Conservation (phyloP, 768 basidiomycete genomes). For the Suillus discolor region DNA sequence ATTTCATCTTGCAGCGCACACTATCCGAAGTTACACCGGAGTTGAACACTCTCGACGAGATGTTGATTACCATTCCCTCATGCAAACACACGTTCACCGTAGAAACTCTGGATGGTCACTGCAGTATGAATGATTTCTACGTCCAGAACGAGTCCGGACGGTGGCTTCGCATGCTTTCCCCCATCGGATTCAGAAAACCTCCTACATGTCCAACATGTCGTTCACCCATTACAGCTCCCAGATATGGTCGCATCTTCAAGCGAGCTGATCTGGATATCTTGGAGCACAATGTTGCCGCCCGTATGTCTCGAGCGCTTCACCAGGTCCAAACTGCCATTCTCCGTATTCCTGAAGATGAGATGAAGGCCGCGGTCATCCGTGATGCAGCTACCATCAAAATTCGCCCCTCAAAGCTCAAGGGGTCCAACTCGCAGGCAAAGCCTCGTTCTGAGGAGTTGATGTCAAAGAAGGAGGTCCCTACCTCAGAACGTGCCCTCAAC, state of each 20-base stretch:
- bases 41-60: slow-evolving; percentile 43
- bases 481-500: slow-evolving; percentile 30
- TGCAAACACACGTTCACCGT: slow-evolving; percentile 72
- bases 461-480: slow-evolving; percentile 21
- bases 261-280: slow-evolving; percentile 65
- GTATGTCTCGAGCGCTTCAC: slow-evolving; percentile 49
- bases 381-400: slow-evolving; percentile 18
- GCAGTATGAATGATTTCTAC: slow-evolving; percentile 55
- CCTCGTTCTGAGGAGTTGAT: slow-evolving; percentile 19
- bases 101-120: slow-evolving; percentile 68
- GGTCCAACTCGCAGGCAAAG: slow-evolving; percentile 7
- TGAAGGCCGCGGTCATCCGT: slow-evolving; percentile 17
- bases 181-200: slow-evolving; percentile 40
- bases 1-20: slow-evolving; percentile 56
- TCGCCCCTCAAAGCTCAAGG: slow-evolving; percentile 17
- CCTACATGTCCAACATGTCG: slow-evolving; percentile 69
- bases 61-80: slow-evolving; percentile 59
- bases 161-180: slow-evolving; percentile 49
- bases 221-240: slow-evolving; percentile 52
- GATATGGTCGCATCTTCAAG: slow-evolving; percentile 66
- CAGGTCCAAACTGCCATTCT: slow-evolving; percentile 31
- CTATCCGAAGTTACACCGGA: slow-evolving; percentile 51
- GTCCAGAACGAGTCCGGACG: slow-evolving; percentile 30
- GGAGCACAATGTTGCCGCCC: slow-evolving; percentile 60
- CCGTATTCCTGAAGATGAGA: slow-evolving; percentile 26